These are phyloP conservation scores for Pichia insulana DNA, from an alignment of 805 yeast genomes.

Conservation along the genomic window DNA sequence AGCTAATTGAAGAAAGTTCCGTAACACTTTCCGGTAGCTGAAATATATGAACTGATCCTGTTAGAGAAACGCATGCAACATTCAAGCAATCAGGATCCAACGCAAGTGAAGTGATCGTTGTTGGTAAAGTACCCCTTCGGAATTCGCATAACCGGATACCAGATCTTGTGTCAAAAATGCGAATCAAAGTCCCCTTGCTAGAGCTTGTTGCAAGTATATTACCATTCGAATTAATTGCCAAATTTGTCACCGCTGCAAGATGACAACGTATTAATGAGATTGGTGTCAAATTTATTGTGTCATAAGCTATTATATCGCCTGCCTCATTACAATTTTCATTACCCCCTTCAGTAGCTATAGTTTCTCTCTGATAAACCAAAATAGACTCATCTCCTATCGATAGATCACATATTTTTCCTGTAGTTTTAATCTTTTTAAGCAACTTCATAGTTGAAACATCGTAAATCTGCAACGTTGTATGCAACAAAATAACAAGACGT, in stretches of 20 bases:
- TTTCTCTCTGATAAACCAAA: conserved; percentile 44
- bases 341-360: not conserved
- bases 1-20: not conserved
- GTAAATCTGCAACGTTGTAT: conserved; percentile 78
- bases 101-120: conserved; percentile 65
- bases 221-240: conserved; percentile 69
- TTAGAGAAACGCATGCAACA: conserved; percentile 77
- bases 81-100: conserved; percentile 65
- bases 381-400: conserved; percentile 39
- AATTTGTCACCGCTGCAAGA: conserved; percentile 60
- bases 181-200: conserved; percentile 77
- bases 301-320: conserved; percentile 75
- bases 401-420: conserved; percentile 26
- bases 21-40: conserved; percentile 8
- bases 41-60: conserved; percentile 90
- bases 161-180: conserved; percentile 65
- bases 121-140: conserved; percentile 80
- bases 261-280: conserved; percentile 81
- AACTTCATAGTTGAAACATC: conserved; percentile 87
- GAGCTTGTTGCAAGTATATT: conserved; percentile 81
- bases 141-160: conserved; percentile 63
- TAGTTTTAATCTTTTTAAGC: conserved; percentile 54
- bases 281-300: conserved; percentile 65
- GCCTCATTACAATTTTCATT: not conserved
- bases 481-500: conserved; percentile 66